Conservation (phyloP, 768 basidiomycete genomes). For the Boletus subcaerulescens region DNA sequence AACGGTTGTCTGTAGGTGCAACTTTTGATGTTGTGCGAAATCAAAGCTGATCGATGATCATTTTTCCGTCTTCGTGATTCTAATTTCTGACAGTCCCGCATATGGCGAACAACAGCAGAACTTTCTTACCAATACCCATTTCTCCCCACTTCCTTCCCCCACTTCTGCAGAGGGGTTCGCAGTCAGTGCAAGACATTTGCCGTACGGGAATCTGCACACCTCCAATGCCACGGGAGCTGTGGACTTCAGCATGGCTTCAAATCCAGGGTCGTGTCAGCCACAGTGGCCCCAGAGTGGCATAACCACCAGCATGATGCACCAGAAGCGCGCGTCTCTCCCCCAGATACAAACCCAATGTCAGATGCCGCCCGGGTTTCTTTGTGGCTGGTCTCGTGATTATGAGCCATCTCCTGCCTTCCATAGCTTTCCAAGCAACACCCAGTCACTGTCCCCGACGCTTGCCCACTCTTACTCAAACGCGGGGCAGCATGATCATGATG, state of each 20-base stretch:
- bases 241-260: neutral
- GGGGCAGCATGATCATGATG: constrained; percentile 1
- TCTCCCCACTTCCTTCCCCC: neutral
- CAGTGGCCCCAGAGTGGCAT: neutral
- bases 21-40: neutral
- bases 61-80: neutral
- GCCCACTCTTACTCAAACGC: neutral
- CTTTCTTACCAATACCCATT: neutral
- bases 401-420: neutral
- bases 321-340: neutral
- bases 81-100: neutral
- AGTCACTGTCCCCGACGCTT: neutral
- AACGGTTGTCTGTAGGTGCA: constrained; percentile 1
- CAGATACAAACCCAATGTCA: neutral
- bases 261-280: neutral
- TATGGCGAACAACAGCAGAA: neutral
- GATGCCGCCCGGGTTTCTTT: neutral
- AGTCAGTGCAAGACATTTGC: neutral
- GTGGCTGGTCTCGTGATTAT: neutral
- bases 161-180: neutral
- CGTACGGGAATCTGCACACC: neutral
- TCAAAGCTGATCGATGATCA: neutral
- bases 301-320: neutral
- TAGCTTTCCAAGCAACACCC: neutral
- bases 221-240: neutral